These are phyloP conservation scores for Phoenix dactylifera DNA, from an alignment of 176 grass and related monocot species.

Conservation along the genomic window DNA sequence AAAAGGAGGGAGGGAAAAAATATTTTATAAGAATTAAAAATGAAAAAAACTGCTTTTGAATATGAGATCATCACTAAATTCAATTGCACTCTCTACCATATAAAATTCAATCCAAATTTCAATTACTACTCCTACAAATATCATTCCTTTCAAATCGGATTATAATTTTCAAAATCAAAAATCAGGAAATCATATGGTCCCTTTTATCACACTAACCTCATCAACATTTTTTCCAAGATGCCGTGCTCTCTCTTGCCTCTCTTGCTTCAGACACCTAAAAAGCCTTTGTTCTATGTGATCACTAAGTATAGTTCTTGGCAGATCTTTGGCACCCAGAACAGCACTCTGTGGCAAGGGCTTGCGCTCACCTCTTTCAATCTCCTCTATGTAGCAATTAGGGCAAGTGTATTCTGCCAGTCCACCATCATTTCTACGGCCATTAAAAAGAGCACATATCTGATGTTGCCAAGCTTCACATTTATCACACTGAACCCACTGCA, in stretches of 20 bases:
- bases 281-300: slow-evolving; percentile 93
- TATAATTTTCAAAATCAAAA: background rate
- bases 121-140: too few species aligned
- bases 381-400: slow-evolving; percentile 80
- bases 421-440: slow-evolving; percentile 93
- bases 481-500: slow-evolving; percentile 99
- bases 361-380: slow-evolving; percentile 71
- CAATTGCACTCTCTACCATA: too few species aligned
- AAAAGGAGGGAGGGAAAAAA: too few species aligned
- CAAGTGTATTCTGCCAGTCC: slow-evolving; percentile 97
- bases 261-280: slow-evolving; percentile 62
- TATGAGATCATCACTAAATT: too few species aligned
- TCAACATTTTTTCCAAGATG: slow-evolving; percentile 55
- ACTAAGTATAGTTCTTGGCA: slow-evolving; percentile 88
- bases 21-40: too few species aligned
- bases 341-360: slow-evolving; percentile 92
- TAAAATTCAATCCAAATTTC: too few species aligned
- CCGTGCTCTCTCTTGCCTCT: slow-evolving; percentile 71
- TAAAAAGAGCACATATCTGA: slow-evolving; percentile 97
- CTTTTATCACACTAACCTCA: slow-evolving; percentile 47
- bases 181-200: background rate
- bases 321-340: slow-evolving; percentile 97
- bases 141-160: too few species aligned
- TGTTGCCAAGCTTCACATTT: slow-evolving; percentile 99
- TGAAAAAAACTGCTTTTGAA: too few species aligned